Evolutionary conservation across 805 yeast species (phyloP), one percentile per base, ranked within the genome.

Genomic region (Wickerhamomyces bisporus): DNA sequence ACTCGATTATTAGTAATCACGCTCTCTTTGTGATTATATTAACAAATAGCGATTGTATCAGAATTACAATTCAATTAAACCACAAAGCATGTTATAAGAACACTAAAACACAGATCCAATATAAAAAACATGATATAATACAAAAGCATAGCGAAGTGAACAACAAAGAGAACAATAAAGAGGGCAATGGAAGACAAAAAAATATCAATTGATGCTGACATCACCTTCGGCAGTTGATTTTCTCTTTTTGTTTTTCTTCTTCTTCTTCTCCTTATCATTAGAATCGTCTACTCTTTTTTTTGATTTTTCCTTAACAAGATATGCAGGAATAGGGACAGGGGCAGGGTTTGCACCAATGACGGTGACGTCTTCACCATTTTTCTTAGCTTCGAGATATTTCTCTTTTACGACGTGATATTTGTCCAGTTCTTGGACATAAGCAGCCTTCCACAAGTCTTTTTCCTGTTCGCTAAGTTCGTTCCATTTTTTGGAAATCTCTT

Each of bases 401-500:
- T 64, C 69, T 55, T 73, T 72, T 36, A 60, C 64, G 19, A 42
- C 57, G 41, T 71, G 73, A 55, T 76, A 77, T 30, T 51, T 56
- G 34, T 57, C 65, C 40, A 72, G 53, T 42, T 73, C 71, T 35
- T 62, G 62, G 36, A 57, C 57, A 55, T 73, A 71, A 41, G 71
- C 64, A 45, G 73, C 75, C 58, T 83, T 81, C 81, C 93, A 85
- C 50, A 73, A 72, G 34, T 70, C 75, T 60, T 83, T 85, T 55
- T 81, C 91, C 15, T 64, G 72, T n/a, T 76, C 83, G 35, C 80
- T 58, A 56, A 89, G 64, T 27, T 68, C 74, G 49, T 77, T 76
- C 97, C 97, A 91, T 53, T 79, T 74, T 53, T 75, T 78, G 33
- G 93, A 79, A 48, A 88, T 81, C 51, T 79, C 80, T 52, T 77